These are phyloP conservation scores for Alectoria sarmentosa DNA, from an alignment of 495 filamentous ascomycete genomes.

Conservation along the genomic window DNA sequence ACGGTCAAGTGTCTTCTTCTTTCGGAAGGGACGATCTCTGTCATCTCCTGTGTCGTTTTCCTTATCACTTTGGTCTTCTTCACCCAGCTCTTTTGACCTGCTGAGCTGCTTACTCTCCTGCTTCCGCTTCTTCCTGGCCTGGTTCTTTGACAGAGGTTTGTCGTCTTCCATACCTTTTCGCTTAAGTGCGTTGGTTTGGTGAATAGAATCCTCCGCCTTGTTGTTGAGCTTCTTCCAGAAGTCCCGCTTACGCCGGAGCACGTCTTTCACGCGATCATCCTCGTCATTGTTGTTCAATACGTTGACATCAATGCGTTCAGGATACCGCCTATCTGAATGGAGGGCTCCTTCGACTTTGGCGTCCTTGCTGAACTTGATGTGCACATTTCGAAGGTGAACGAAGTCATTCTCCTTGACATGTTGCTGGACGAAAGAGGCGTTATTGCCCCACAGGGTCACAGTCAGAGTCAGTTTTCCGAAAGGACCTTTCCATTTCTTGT, in stretches of 20 bases:
- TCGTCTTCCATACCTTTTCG: slow-evolving; percentile 30
- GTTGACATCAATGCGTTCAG: slow-evolving; percentile 47
- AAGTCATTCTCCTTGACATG: slow-evolving; percentile 52
- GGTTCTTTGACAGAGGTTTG: slow-evolving; percentile 28
- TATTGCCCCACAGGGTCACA: slow-evolving; percentile 63
- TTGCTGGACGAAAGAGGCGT: slow-evolving; percentile 50
- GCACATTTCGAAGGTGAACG: slow-evolving; percentile 63
- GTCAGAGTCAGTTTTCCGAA: slow-evolving; percentile 67
- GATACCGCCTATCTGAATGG: slow-evolving; percentile 50
- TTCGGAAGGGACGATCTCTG: neutral
- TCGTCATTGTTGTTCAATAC: slow-evolving; percentile 38
- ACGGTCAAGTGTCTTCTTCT: neutral
- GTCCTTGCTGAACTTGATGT: slow-evolving; percentile 50
- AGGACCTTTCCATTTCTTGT: slow-evolving; percentile 65
- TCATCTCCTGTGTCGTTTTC: slow-evolving; percentile 21
- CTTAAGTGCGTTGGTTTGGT: slow-evolving; percentile 24
- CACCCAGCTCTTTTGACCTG: slow-evolving; percentile 25
- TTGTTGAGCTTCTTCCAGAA: slow-evolving; percentile 50
- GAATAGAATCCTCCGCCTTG: slow-evolving; percentile 36
- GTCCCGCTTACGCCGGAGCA: slow-evolving; percentile 54
- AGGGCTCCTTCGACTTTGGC: slow-evolving; percentile 64
- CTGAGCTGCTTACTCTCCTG: slow-evolving; percentile 28
- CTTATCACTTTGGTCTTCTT: slow-evolving; percentile 29
- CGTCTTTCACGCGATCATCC: slow-evolving; percentile 50
- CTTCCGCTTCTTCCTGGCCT: slow-evolving; percentile 31